Evolutionary conservation across 177 flowering plant species (phyloP), one percentile per base, ranked within the genome.

Genomic region (Tripterygium wilfordii): DNA sequence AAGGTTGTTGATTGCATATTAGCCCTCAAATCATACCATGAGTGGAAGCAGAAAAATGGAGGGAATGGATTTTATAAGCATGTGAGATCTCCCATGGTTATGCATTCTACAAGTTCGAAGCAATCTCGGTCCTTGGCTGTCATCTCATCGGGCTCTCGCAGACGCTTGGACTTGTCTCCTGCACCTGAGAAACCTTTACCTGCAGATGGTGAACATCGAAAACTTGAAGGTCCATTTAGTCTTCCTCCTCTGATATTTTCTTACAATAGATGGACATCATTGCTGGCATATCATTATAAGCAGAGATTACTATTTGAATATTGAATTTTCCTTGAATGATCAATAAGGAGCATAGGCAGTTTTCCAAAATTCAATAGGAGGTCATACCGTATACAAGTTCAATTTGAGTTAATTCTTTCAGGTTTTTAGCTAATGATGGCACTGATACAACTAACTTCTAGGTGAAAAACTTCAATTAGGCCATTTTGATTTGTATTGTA

Each of bases 1-100:
- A 89, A 85, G 64, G 83, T 94, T 33, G 97, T 83, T 42, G 96
- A 94, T 51, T 89, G 99, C 69, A 69, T 94, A 39, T 64, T 94
- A 45, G 72, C 74, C 3, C 86, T 94, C 21, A 89, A 94, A 59
- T 70, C 72, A 9, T 83, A 82, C 55, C 72, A 86, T 45, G 99
- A 92, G 43, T 63, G 70, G 82, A 92, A 82, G 66, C 72, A 75
- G 61, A 58, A 61, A 59, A 70, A 57, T 13, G 64, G 63, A 31
- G 72, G 69, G 18, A 72, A 58, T 62, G 96, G 89, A 49, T 56
- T 44, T 46, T 53, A 54, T 54, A 85, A 77, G 66, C 63, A 56
- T 38, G 53, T 48, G 1, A 80, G 70, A 58, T 84, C 99, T 8
- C 95, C 95, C 0, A 46, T 76, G 59, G 59, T 75, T 42, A n/a